These are phyloP conservation scores for Saccharomycopsis malanga DNA, from an alignment of 805 yeast species.

Conservation along the genomic window DNA sequence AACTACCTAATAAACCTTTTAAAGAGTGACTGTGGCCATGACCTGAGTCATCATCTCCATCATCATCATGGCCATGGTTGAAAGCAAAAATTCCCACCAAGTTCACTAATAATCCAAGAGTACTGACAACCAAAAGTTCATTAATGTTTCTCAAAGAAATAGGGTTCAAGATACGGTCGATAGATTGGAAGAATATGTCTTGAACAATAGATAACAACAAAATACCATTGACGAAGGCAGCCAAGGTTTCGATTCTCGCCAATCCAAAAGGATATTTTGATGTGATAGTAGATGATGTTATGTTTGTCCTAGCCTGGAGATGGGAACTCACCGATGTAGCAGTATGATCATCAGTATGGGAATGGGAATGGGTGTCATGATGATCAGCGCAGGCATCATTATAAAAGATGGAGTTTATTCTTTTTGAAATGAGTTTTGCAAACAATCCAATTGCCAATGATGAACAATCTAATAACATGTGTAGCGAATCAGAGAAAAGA, in stretches of 20 bases:
- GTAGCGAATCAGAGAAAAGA: slow-evolving; percentile 84
- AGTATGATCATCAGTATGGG: slow-evolving; percentile 5
- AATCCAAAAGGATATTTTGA: slow-evolving; percentile 83
- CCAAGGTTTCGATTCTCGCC: slow-evolving; percentile 77
- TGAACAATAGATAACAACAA: slow-evolving; percentile 80
- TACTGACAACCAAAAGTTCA: slow-evolving; percentile 78
- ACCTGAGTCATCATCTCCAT: slow-evolving; percentile 34
- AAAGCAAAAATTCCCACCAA: slow-evolving; percentile 91
- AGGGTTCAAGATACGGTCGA: slow-evolving; percentile 75
- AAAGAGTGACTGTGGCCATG: slow-evolving; percentile 39
- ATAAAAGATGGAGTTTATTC: slow-evolving; percentile 31
- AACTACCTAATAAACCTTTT: slow-evolving; percentile 14
- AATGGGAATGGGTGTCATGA: slow-evolving; percentile 3
- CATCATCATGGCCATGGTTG: slow-evolving; percentile 67
- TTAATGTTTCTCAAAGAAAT: slow-evolving; percentile 70
- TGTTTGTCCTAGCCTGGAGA: slow-evolving; percentile 1
- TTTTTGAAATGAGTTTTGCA: slow-evolving; percentile 65
- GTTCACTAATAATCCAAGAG: slow-evolving; percentile 80
- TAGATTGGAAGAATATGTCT: slow-evolving; percentile 80
- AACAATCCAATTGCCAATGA: slow-evolving; percentile 83
- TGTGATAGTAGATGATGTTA: slow-evolving; percentile 34
- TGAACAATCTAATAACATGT: slow-evolving; percentile 93
- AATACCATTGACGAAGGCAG: slow-evolving; percentile 94
- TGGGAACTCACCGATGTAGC: slow-evolving; percentile 4
- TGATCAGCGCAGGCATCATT: neutral